Evolutionary conservation across 345 rosid genomes (phyloP).

Genomic region (Citrus hindsii): DNA sequence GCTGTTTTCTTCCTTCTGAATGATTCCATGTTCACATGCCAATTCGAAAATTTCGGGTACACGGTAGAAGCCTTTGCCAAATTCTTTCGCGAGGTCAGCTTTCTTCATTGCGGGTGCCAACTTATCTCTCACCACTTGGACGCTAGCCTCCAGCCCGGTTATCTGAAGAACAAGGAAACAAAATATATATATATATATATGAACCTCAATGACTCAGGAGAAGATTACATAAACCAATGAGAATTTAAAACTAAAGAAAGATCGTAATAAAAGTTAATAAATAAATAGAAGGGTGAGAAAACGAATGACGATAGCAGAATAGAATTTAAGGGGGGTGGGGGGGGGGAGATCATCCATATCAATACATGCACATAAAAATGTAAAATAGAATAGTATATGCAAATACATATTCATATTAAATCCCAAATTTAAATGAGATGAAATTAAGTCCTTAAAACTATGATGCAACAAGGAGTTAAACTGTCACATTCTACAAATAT

Average conservation of each 20-base stretch:
- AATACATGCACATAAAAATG: not conserved
- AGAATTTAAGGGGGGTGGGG: not conserved
- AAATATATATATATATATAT: no score
- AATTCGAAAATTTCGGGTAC: slow-evolving; percentile 69
- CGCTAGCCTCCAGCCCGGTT: slow-evolving; percentile 60
- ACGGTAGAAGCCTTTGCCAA: slow-evolving; percentile 65
- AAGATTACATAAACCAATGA: not conserved
- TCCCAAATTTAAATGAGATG: not conserved
- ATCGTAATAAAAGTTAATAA: not conserved
- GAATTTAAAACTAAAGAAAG: not conserved
- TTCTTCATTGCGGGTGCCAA: slow-evolving; percentile 52
- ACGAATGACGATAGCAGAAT: not conserved
- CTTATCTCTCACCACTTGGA: slow-evolving; percentile 87
- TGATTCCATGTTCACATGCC: slow-evolving; percentile 64
- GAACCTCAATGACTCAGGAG: not conserved
- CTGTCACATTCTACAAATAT: not conserved
- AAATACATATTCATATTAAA: not conserved
- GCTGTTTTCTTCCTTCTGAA: slow-evolving; percentile 49
- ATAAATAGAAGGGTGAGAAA: not conserved
- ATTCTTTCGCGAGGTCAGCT: slow-evolving; percentile 62
- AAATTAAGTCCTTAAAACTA: not conserved
- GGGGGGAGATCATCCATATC: not conserved
- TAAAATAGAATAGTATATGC: not conserved
- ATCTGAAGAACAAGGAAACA: slow-evolving; percentile 33
- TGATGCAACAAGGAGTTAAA: not conserved